Conservation (phyloP, 352 stramenopile genomes). For the Phytophthora hybrid region DNA sequence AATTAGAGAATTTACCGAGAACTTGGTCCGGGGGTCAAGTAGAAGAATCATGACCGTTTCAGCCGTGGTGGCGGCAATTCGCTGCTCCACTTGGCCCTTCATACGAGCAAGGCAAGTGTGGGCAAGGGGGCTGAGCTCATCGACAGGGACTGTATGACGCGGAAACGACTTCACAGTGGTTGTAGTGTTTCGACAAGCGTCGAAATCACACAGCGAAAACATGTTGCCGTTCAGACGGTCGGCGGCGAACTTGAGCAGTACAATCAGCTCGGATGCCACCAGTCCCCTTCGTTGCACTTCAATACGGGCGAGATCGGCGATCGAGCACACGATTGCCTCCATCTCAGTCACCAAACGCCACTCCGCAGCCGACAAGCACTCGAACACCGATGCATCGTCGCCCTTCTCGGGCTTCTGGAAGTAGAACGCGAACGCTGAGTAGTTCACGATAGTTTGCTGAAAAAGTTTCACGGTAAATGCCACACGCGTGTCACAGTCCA, state of each 20-base stretch:
- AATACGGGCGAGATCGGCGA: constrained; percentile 11
- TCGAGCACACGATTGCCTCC: background rate
- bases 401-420: constrained; percentile 7
- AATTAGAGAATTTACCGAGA: background rate
- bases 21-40: constrained; percentile 7
- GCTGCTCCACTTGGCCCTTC: constrained; percentile 1
- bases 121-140: background rate
- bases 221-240: background rate
- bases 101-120: background rate
- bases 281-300: constrained; percentile 14
- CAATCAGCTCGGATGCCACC: constrained; percentile 13
- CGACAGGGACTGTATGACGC: background rate
- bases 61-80: background rate
- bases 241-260: constrained; percentile 11
- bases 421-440: background rate
- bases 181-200: background rate
- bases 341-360: constrained; percentile 10
- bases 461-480: constrained; percentile 7
- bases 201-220: constrained; percentile 6
- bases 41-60: constrained; percentile 7
- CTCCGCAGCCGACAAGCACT: background rate
- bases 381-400: constrained; percentile 5
- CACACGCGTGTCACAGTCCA: constrained; percentile 21
- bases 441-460: background rate
- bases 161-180: constrained; percentile 3